Base-by-base conservation (phyloP, 345 rosid genomes). In the Salix caprea region DNA sequence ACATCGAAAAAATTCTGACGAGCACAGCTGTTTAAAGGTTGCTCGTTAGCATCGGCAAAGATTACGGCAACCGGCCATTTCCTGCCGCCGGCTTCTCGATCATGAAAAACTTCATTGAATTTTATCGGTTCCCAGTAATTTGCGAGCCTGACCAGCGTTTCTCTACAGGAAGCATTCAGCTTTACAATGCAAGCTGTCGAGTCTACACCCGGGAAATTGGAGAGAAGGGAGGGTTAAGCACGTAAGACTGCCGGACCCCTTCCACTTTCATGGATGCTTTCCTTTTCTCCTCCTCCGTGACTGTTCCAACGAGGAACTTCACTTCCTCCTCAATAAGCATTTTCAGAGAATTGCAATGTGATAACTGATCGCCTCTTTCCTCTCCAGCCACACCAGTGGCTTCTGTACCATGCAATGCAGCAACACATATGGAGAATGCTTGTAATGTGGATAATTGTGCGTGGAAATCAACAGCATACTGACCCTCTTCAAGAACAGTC, bases 401-500 rank as follows among this genome's bases (percentile, higher is more conserved):
- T 76, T 84, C 89, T 11, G 72, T 70, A 71, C 84, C 88, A 46
- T 96, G 97, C 62, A 96, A 77, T 79, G 88, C 73, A 5, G 97
- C 94, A 2, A 94, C 89, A 69, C 97, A 94, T 50, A 94, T 85
- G 62, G 97, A 92, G 80, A 96, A 96, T 12, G 97, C 98, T 83
- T 96, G 99, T 77, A 96, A 78, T 2, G 94, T 79, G 46, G 99
- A 90, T 39, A 96, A 87, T 82, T 83, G 90, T 19, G 97, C 97
- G 7, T 96, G 99, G 87, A 96, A 96, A 81, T 89, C 89, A 19
- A 96, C 89, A 13, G 89, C 90, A 78, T 96, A 94, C 24, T 82
- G 88, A 52, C 97, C 96, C 79, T 90, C 92, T 79, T 82, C 84
- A 6, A 85, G 61, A 14, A 78, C 78, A 32, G 60, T 79, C 93